Base-by-base conservation (phyloP, 1,284 basidiomycete genomes). In the Ceraceosorus guamensis region DNA sequence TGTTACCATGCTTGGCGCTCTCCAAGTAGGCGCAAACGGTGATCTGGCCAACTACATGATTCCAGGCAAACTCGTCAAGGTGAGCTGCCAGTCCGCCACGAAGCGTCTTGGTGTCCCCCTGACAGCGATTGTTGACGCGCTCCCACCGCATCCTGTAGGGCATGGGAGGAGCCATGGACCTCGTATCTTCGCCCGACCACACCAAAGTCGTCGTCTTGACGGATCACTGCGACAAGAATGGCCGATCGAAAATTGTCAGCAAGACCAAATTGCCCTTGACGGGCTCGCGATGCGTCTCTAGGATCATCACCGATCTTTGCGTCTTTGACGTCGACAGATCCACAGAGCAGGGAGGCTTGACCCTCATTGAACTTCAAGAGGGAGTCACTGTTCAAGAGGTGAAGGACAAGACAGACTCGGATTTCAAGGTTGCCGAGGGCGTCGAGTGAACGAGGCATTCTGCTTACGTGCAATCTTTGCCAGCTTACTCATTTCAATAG, bases 11-110 rank as follows among this genome's bases (percentile, higher is more conserved):
- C 84, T 87, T 18, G 85, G 85, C 46, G 91, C 92, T 2, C 90
- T 97, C 85, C 87, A 97, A 81, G 91, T 96, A 50, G 90, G 89
- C 1, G 84, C 87, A 66, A 85, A 85, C 24, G 93, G 84, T 90
- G 91, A 97, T 75, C 87, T 97, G 60, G 92, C 93, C 51, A 97
- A 97, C 80, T 97, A 89, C 77, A 96, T 95, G 91, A 90, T 96
- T 67, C 91, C 91, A 13, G 89, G 89, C 34, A 91, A 92, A 78
- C 83, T 91, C 72, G 66, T 68, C 14, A 61, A 63, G 44, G 13
- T 59, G 46, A 13, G 8, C 52, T 24, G 24, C 24, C 24, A 3
- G 24, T 24, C 24, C 24, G 24, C 24, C 24, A 24, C 24, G 24
- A 41, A 11, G 39, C 39, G 11, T 41, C 39, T 41, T 16, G 11